phyloP scores from a whole-genome alignment of 257 asterid genomes.

The Capsicum pubescens region DNA sequence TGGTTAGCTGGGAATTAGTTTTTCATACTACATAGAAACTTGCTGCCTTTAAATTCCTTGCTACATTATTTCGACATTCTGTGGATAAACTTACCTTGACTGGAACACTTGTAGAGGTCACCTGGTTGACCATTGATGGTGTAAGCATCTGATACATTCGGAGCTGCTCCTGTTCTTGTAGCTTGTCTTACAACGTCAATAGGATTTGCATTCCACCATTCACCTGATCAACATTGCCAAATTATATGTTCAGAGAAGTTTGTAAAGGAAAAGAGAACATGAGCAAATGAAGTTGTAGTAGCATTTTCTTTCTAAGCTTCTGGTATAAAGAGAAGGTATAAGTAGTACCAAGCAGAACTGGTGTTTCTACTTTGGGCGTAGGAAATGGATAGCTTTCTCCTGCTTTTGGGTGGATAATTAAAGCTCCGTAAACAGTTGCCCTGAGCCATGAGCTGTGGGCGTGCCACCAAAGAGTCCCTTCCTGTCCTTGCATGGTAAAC shows the following conservation, averaged over 20 bases:
- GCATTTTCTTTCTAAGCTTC: not conserved
- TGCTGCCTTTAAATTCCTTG: conserved; percentile 1
- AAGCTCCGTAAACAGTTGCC: conserved; percentile 88
- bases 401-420: conserved; percentile 66
- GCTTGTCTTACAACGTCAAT: conserved; percentile 76
- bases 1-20: too few species aligned
- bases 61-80: not conserved
- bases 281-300: not conserved
- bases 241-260: not conserved
- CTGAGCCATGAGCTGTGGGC: conserved; percentile 97
- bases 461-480: conserved; percentile 97
- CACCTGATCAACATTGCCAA: conserved; percentile 54
- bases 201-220: conserved; percentile 95
- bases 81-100: conserved; percentile 46
- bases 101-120: conserved; percentile 71
- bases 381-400: conserved; percentile 78
- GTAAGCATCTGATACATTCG: conserved; percentile 78
- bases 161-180: conserved; percentile 77
- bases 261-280: not conserved
- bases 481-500: conserved; percentile 79
- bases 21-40: too few species aligned
- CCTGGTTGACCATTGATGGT: conserved; percentile 97
- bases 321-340: not conserved
- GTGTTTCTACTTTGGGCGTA: conserved; percentile 69
- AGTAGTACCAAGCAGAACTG: conserved; percentile 69